Evolutionary conservation across 805 yeast species (phyloP).

Genomic region (Saturnispora quitensis): DNA sequence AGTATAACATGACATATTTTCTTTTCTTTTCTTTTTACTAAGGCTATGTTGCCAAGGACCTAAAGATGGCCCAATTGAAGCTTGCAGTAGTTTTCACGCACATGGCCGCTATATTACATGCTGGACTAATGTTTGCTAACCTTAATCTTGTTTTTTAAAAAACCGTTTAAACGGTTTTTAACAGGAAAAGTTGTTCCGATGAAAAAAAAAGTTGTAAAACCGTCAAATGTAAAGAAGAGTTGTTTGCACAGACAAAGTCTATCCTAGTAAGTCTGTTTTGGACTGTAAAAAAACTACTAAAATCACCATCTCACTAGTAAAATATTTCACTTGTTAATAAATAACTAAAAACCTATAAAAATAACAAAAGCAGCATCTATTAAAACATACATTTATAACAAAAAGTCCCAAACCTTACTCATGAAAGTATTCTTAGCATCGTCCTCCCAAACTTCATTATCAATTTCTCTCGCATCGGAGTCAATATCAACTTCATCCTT

Average conservation of each 20-base stretch:
- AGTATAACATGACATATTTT: neutral
- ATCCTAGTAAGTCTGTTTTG: too few species aligned
- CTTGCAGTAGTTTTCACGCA: too few species aligned
- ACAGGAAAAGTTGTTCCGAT: neutral
- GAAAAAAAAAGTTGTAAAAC: neutral
- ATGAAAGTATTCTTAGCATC: slow-evolving; percentile 17
- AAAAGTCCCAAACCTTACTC: slow-evolving; percentile 13
- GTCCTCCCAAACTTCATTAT: slow-evolving; percentile 49
- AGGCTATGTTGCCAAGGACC: neutral
- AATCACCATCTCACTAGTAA: too few species aligned
- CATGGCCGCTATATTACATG: too few species aligned
- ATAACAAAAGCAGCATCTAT: neutral
- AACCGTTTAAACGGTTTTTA: neutral
- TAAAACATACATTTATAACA: slow-evolving; percentile 4
- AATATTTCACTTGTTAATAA: neutral
- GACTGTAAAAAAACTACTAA: too few species aligned
- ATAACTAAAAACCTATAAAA: neutral
- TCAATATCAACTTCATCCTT: slow-evolving; percentile 49
- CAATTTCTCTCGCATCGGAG: slow-evolving; percentile 15
- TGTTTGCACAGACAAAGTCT: too few species aligned
- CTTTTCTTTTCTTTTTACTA: neutral
- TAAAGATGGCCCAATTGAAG: too few species aligned
- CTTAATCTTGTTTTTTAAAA: too few species aligned
- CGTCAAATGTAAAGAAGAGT: neutral
- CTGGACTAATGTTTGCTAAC: too few species aligned